Conservation (phyloP, 2,329 filamentous ascomycete genomes). For the Colletotrichum sp. region DNA sequence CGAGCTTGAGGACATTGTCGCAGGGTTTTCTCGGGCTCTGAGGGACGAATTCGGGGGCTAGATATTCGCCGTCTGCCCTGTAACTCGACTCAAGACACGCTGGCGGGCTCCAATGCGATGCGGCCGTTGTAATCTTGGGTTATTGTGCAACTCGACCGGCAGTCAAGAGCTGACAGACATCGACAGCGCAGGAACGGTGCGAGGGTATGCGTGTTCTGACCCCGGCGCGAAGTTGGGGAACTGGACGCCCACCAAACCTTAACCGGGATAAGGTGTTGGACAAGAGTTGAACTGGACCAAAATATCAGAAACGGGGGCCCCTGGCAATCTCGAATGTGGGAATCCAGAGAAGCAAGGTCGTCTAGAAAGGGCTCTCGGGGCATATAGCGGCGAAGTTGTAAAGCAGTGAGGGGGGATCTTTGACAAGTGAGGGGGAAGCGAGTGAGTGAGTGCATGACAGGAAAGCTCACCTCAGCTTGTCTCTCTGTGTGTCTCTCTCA, state of each 20-base stretch:
- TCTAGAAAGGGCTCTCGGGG: background rate
- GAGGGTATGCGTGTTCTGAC: background rate
- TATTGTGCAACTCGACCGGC: background rate
- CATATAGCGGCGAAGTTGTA: background rate
- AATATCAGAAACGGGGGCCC: background rate
- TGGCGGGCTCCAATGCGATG: background rate
- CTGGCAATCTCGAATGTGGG: background rate
- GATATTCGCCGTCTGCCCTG: background rate
- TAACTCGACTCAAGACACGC: background rate
- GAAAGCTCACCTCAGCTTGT: constrained; percentile 12
- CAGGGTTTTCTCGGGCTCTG: background rate
- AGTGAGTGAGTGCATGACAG: background rate
- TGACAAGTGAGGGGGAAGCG: background rate
- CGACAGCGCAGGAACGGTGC: background rate
- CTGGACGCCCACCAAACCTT: background rate
- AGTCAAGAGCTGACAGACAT: background rate
- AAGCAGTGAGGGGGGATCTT: background rate
- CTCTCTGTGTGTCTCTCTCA: background rate
- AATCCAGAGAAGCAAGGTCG: background rate
- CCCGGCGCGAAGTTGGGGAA: background rate
- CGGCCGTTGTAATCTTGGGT: background rate
- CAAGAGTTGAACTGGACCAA: background rate
- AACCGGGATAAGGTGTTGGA: background rate
- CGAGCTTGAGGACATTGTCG: constrained; percentile 13
- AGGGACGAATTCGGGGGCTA: background rate